Percentiles rank a stretch among this genome's conserved stretches.
Conservation (phyloP, 1,139 yeast genomes). For the Sugiyamaella novakii region DNA sequence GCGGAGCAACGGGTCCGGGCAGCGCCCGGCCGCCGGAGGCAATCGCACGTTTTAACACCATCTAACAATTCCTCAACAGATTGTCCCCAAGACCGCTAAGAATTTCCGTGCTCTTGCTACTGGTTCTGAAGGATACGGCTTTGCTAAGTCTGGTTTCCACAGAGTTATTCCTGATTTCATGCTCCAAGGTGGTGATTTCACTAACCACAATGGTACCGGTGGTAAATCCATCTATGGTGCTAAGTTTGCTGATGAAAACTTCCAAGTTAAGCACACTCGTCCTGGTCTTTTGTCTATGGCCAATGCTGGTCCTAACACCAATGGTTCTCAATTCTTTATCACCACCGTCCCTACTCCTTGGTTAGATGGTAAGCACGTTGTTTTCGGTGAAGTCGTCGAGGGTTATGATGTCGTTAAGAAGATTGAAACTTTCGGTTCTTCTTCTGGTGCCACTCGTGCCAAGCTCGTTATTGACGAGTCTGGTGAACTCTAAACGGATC, state of each 20-base stretch:
- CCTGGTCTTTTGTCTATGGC: conserved; percentile 99
- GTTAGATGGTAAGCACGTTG: conserved; percentile 99
- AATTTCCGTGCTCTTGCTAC: conserved; percentile 97
- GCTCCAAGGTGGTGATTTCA: conserved; percentile 99
- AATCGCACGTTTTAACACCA: conserved; percentile 1
- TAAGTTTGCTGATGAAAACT: conserved; percentile 96
- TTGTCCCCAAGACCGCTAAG: conserved; percentile 97
- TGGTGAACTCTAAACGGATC: conserved; percentile 83
- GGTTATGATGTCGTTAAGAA: conserved; percentile 91
- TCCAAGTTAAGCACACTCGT: conserved; percentile 76
- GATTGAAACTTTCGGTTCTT: conserved; percentile 84
- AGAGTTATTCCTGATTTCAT: conserved; percentile 97
- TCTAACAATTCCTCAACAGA: conserved; percentile 21
- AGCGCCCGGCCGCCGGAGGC: conserved; percentile 8
- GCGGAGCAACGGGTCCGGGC: conserved; percentile 7
- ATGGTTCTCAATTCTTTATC: conserved; percentile 98
- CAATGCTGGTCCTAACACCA: conserved; percentile 99
- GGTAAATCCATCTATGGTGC: conserved; percentile 98
- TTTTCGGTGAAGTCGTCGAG: conserved; percentile 93
- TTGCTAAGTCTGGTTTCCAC: conserved; percentile 92
- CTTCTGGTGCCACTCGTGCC: conserved; percentile 78
- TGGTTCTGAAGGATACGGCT: conserved; percentile 97
- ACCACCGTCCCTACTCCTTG: conserved; percentile 95
- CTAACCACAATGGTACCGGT: conserved; percentile 75
- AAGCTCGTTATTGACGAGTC: conserved; percentile 76